Percentiles rank a stretch among this genome's conserved stretches.
Evolutionary conservation across 129 eudicot genomes (phyloP).

Genomic region (Pulicaria dysenterica): DNA sequence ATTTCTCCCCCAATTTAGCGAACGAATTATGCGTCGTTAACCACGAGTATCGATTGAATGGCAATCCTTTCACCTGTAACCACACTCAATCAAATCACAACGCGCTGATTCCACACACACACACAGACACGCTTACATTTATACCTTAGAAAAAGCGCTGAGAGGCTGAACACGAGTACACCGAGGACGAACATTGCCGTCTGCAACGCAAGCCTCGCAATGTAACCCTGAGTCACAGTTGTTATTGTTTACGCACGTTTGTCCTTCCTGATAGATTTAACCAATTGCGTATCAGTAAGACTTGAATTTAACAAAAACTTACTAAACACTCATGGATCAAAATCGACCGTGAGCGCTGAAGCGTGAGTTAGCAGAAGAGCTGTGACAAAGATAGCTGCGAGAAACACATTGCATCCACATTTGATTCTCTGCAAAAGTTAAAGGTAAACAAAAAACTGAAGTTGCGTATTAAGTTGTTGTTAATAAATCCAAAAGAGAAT

Average conservation of each 20-base stretch:
- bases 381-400: constrained; percentile 31
- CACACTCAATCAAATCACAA: neutral
- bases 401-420: constrained; percentile 29
- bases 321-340: neutral
- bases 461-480: constrained; percentile 17
- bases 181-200: constrained; percentile 68
- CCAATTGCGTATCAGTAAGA: neutral
- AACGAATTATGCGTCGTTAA: constrained; percentile 93
- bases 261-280: constrained; percentile 54
- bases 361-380: constrained; percentile 36
- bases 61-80: constrained; percentile 78
- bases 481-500: neutral
- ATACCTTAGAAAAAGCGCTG: constrained; percentile 65
- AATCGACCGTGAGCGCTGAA: constrained; percentile 54
- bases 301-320: neutral
- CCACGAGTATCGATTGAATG: constrained; percentile 93
- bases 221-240: constrained; percentile 80
- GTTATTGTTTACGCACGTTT: constrained; percentile 49
- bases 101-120: neutral
- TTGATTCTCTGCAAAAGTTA: constrained; percentile 30
- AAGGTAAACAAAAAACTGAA: neutral
- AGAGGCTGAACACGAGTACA: constrained; percentile 86
- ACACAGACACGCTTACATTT: neutral
- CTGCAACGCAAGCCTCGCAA: constrained; percentile 84
- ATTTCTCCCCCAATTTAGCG: constrained; percentile 65